Evolutionary conservation across 2,329 filamentous ascomycete genomes (phyloP), one percentile per base, ranked within the genome.

Genomic region (Trematosphaeria pertusa): DNA sequence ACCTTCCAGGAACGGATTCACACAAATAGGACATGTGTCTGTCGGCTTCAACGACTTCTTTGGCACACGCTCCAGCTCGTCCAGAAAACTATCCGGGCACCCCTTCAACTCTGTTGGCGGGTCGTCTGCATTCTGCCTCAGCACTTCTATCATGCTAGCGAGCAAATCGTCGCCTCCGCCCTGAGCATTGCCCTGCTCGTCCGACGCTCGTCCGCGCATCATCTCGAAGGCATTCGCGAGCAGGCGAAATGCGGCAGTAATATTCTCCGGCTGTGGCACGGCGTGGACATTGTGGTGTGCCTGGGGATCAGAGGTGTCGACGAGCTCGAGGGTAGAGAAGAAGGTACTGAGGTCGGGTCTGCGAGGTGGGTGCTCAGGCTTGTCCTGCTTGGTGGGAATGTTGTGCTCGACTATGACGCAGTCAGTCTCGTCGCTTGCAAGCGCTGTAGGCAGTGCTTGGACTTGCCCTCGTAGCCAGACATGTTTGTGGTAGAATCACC

Each of bases 341-440:
- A 87, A 87, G 59, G 83, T 84, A 31, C 80, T 83, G 31, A 87
- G 78, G 65, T 87, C 84, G 20, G 84, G 84, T 40, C 83, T 80
- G 53, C 82, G 82, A 43, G 73, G 71, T 24, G 70, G 69, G 14
- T 71, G 71, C 52, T 64, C 62, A 42, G 67, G 55, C 45, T 64
- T 68, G 46, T 64, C 48, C 17, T 73, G 60, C 30, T 73, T 64
- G 37, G 67, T 55, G 40, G 71, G 59, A 56, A 79, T 76, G 64
- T 73, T 75, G 66, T 80, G 78, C 61, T 80, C 77, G 38, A 78
- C 77, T 80, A 60, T 35, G 39, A 46, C 18, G 14, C 15, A 18
- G 49, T 61, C 48, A 54, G 50, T 48, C 6, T 24, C 6, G 42
- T 20, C 28, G n/a, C 17, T 34, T 9, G 24, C n/a, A 28, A n/a